Evolutionary conservation across 495 filamentous ascomycete species (phyloP).

Genomic region (Pseudomonodictys pantanalensis): DNA sequence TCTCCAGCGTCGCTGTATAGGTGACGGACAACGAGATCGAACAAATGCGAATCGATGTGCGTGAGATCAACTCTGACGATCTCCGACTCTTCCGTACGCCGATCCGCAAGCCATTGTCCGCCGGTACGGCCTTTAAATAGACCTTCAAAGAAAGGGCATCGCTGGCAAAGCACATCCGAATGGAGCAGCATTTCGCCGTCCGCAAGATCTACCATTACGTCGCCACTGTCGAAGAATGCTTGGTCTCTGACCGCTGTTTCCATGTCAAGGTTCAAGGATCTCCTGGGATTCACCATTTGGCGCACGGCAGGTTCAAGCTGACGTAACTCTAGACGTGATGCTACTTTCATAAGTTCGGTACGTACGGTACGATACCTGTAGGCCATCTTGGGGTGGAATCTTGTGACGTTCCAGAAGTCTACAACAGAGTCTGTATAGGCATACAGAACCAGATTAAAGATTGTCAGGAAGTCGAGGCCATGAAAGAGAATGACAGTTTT

Average conservation of each 20-base stretch:
- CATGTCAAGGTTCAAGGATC: conserved; percentile 65
- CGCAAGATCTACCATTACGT: conserved; percentile 73
- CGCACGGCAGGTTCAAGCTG: conserved; percentile 72
- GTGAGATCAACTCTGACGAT: conserved; percentile 73
- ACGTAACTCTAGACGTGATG: conserved; percentile 61
- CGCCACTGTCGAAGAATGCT: conserved; percentile 68
- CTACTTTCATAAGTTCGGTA: conserved; percentile 76
- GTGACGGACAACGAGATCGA: conserved; percentile 75
- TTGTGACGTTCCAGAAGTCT: conserved; percentile 78
- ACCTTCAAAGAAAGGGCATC: conserved; percentile 90
- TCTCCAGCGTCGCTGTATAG: conserved; percentile 81
- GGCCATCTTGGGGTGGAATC: conserved; percentile 58
- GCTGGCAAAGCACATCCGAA: conserved; percentile 70
- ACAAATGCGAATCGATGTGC: conserved; percentile 68
- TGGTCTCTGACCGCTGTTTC: conserved; percentile 61
- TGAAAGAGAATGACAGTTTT: conserved; percentile 56
- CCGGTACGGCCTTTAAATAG: conserved; percentile 81
- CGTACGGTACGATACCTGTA: conserved; percentile 73
- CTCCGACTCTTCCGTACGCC: conserved; percentile 52
- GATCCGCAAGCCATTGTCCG: conserved; percentile 74
- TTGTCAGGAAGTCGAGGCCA: conserved; percentile 66
- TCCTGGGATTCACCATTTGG: conserved; percentile 62
- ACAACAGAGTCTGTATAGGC: conserved; percentile 76
- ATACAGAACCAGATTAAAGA: conserved; percentile 77
- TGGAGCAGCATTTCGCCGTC: conserved; percentile 67